Evolutionary conservation across 2,329 filamentous ascomycete genomes (phyloP).

Genomic region (Cladophialophora immunda): DNA sequence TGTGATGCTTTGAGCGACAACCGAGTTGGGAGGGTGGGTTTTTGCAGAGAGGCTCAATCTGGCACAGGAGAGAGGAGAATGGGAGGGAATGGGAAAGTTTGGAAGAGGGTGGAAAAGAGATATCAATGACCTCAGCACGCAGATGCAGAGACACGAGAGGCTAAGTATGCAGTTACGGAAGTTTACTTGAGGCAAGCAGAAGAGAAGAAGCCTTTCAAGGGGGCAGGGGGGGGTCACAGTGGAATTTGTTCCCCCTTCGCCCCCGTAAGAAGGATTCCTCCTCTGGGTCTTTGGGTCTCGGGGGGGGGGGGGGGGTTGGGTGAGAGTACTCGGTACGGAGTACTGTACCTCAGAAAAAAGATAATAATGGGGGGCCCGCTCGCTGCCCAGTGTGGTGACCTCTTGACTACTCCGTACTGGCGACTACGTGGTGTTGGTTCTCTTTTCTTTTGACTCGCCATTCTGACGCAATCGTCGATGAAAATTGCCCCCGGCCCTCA

Average conservation of each 20-base stretch:
- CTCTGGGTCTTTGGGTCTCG: not conserved
- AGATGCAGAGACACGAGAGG: conserved; percentile 2
- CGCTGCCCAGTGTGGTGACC: not conserved
- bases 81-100: conserved; percentile 15
- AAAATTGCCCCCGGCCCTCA: not conserved
- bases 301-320: too few relatives aligned
- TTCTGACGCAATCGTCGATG: conserved; percentile 19
- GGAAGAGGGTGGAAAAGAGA: conserved; percentile 21
- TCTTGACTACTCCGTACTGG: too few relatives aligned
- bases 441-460: conserved; percentile 9
- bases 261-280: not conserved
- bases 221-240: too few relatives aligned
- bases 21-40: conserved; percentile 11
- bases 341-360: not conserved
- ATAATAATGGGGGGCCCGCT: not conserved
- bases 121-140: conserved; percentile 31
- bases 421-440: not conserved
- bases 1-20: conserved; percentile 3
- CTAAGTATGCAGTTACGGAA: not conserved
- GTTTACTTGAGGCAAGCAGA: not conserved
- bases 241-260: not conserved
- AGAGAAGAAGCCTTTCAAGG: not conserved
- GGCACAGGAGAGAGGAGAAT: not conserved
- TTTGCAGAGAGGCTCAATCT: conserved; percentile 16
- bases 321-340: not conserved